A percentile compares a stretch with the other conserved stretches of the same genome.
These are phyloP conservation scores for Tagetes erecta DNA, from an alignment of 129 eudicot genomes.

Conservation along the genomic window DNA sequence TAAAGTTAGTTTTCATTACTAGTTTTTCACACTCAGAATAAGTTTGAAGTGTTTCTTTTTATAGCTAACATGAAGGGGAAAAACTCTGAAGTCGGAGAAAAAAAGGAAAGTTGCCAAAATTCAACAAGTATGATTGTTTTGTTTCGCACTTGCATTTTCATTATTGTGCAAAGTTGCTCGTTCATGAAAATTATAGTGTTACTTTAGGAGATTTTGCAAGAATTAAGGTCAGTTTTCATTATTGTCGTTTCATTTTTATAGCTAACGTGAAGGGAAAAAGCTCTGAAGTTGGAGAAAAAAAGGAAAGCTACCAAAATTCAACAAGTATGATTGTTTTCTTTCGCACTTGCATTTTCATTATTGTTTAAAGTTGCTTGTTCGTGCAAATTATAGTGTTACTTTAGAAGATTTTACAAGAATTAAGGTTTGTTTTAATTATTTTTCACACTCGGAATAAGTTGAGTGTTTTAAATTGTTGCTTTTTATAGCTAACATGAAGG, in stretches of 20 bases:
- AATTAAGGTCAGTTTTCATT: constrained; percentile 6
- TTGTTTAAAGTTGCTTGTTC: not conserved
- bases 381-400: not conserved
- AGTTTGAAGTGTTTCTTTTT: not conserved
- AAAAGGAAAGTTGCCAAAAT: constrained; percentile 25
- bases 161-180: not conserved
- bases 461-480: not conserved
- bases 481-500: constrained; percentile 18
- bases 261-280: constrained; percentile 17
- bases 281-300: constrained; percentile 17
- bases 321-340: constrained; percentile 27
- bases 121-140: constrained; percentile 25
- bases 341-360: constrained; percentile 8
- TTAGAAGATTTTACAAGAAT: not conserved
- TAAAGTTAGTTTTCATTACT: not conserved
- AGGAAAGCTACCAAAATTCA: constrained; percentile 23
- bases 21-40: not conserved
- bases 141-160: constrained; percentile 14
- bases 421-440: not conserved
- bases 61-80: constrained; percentile 20
- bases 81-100: constrained; percentile 11
- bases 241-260: not conserved
- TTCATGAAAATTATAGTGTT: constrained; percentile 7
- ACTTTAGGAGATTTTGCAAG: not conserved
- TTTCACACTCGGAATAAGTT: not conserved